Evolutionary conservation across 2,329 filamentous ascomycete species (phyloP).

Genomic region (Dothideomycetes sp.): DNA sequence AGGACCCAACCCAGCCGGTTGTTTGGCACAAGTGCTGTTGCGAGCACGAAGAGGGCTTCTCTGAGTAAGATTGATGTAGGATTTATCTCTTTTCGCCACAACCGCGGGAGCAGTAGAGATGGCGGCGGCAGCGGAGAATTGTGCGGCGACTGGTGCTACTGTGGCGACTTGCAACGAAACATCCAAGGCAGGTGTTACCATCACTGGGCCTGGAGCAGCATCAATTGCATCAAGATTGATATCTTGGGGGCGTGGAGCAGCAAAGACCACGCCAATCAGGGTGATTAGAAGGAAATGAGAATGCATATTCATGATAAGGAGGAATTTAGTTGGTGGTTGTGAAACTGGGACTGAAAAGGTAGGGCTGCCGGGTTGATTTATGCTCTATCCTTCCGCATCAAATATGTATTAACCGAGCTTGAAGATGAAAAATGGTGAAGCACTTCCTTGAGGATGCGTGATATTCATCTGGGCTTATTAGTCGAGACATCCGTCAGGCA

Average conservation of each 20-base stretch:
- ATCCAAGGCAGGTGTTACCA: conserved; percentile 2
- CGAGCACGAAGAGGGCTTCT: not conserved
- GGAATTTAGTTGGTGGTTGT: too few species aligned
- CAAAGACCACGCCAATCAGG: conserved; percentile 12
- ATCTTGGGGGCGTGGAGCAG: conserved; percentile 17
- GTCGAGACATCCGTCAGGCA: too few species aligned
- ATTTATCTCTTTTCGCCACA: not conserved
- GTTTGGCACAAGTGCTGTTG: conserved; percentile 3
- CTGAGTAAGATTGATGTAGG: not conserved
- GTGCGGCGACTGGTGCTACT: conserved; percentile 2
- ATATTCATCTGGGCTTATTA: too few species aligned
- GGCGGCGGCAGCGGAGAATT: conserved; percentile 11
- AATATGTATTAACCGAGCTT: too few species aligned
- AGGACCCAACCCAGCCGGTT: conserved; percentile 15
- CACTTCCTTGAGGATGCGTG: too few species aligned
- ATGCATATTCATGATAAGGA: too few species aligned
- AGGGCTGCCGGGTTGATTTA: too few species aligned
- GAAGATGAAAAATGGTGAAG: too few species aligned
- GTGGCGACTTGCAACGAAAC: conserved; percentile 8
- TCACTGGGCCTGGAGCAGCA: conserved; percentile 13
- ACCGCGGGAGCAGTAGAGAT: not conserved
- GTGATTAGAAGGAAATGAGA: conserved; percentile 12
- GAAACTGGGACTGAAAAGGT: too few species aligned
- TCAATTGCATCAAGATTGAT: conserved; percentile 20
- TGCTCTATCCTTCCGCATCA: too few species aligned